Evolutionary conservation across 139 green algal species (phyloP).

Genomic region (Chlorella sp.): DNA sequence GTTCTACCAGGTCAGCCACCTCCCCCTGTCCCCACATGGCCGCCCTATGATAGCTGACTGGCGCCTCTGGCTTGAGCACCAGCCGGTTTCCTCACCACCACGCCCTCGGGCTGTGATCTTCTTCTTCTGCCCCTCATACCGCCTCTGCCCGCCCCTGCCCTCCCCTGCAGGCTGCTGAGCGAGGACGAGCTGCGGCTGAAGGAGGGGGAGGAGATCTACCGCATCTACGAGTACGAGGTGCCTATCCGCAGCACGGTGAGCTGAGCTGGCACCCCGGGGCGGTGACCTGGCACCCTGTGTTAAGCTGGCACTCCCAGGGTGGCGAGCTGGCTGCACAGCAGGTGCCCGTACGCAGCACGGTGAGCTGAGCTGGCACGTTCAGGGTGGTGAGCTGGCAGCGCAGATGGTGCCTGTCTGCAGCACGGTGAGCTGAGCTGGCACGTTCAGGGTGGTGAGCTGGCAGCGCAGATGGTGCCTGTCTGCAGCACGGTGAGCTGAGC

Average conservation of each 20-base stretch:
- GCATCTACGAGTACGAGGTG: constrained; percentile 65
- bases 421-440: constrained; percentile 19
- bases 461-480: constrained; percentile 61
- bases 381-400: no score
- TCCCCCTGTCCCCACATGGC: no score
- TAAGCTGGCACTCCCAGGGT: no score
- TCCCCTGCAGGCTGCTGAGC: constrained; percentile 40
- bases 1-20: no score
- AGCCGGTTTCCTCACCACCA: no score
- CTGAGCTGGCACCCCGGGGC: neutral
- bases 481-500: constrained; percentile 33
- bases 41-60: no score
- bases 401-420: constrained; percentile 63
- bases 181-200: constrained; percentile 40
- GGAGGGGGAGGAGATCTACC: constrained; percentile 68
- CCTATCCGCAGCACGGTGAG: constrained; percentile 56
- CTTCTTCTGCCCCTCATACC: no score
- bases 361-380: no score
- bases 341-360: constrained; percentile 60
- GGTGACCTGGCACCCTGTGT: neutral
- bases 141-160: neutral
- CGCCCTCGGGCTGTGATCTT: no score
- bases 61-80: no score
- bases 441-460: neutral
- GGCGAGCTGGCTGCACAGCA: no score